These are phyloP conservation scores for Agastache rugosa DNA, from an alignment of 257 asterid genomes.

Conservation along the genomic window DNA sequence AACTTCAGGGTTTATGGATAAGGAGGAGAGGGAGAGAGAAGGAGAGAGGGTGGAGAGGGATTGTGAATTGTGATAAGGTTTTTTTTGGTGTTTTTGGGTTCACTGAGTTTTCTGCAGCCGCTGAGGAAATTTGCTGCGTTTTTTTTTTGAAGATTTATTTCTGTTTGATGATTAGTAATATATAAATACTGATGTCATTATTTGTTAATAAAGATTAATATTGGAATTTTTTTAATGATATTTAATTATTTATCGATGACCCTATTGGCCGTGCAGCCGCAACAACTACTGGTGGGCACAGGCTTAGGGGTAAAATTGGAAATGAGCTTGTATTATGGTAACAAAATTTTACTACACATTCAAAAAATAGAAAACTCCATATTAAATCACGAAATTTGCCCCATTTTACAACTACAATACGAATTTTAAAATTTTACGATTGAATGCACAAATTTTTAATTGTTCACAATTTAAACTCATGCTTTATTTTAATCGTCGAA, in stretches of 20 bases:
- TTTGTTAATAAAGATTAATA: neutral
- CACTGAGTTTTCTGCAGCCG: constrained; percentile 36
- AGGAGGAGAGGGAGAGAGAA: constrained; percentile 34
- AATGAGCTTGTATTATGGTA: neutral
- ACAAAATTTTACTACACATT: too few relatives aligned
- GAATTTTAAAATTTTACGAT: too few relatives aligned
- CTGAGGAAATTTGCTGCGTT: constrained; percentile 35
- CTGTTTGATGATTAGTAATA: neutral
- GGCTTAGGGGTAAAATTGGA: neutral
- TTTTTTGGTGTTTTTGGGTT: constrained; percentile 36
- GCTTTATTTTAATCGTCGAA: too few relatives aligned
- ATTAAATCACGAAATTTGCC: too few relatives aligned
- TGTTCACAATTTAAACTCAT: too few relatives aligned
- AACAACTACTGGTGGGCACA: neutral
- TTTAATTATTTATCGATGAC: neutral
- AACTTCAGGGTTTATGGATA: constrained; percentile 36
- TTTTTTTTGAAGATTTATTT: constrained; percentile 21
- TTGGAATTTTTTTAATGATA: neutral
- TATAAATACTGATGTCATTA: constrained; percentile 23
- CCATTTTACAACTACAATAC: too few relatives aligned
- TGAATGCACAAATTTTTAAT: too few relatives aligned
- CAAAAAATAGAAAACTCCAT: too few relatives aligned
- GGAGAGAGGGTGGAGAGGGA: constrained; percentile 19
- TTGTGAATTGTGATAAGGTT: constrained; percentile 50
- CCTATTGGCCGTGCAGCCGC: constrained; percentile 17